These are phyloP conservation scores for Tylopilus sp. DNA, from an alignment of 768 basidiomycete species.

Conservation along the genomic window DNA sequence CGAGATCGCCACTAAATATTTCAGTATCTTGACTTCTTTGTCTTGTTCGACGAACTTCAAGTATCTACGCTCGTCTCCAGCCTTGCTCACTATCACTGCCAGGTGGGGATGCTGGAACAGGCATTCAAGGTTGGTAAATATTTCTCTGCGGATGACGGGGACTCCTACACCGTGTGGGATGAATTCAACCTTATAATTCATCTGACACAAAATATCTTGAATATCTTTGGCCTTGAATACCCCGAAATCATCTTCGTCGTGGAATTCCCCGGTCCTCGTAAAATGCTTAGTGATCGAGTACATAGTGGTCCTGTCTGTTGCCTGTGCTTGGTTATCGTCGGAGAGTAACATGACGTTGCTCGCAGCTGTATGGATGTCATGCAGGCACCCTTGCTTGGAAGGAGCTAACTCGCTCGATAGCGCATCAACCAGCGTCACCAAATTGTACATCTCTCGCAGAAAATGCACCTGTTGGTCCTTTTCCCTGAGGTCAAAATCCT, in stretches of 20 bases:
- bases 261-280: not conserved
- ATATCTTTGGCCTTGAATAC: slow-evolving; percentile 2
- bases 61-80: not conserved
- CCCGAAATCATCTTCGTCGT: not conserved
- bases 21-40: slow-evolving; percentile 4
- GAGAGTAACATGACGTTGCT: not conserved
- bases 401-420: not conserved
- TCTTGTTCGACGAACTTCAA: slow-evolving; percentile 9
- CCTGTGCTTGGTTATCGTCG: not conserved
- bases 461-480: not conserved
- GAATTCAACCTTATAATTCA: not conserved
- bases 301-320: not conserved
- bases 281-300: not conserved
- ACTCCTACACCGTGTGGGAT: not conserved
- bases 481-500: not conserved
- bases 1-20: slow-evolving; percentile 2
- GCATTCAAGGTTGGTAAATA: no score
- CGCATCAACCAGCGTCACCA: not conserved
- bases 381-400: not conserved
- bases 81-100: not conserved
- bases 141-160: not conserved
- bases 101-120: slow-evolving; percentile 12
- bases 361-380: not conserved
- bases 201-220: not conserved
- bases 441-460: not conserved